phyloP scores from a whole-genome alignment of 306 rosid genomes.

The Vicia faba region DNA sequence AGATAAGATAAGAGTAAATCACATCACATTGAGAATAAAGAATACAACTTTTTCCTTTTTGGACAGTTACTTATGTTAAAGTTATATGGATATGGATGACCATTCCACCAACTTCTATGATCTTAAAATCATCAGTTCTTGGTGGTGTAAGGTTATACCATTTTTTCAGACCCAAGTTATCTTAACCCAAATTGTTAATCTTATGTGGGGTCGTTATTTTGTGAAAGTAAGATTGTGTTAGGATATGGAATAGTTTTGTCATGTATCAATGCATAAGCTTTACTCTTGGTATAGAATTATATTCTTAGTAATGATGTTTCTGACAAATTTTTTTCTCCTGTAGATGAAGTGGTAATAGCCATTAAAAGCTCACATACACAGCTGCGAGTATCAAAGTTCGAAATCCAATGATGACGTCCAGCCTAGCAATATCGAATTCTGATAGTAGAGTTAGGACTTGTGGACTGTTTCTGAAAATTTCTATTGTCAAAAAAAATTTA shows the following conservation, averaged over 20 bases:
- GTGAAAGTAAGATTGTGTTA: neutral
- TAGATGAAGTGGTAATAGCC: too few species aligned
- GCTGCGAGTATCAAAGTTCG: too few species aligned
- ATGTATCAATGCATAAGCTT: neutral
- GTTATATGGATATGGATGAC: conserved; percentile 38
- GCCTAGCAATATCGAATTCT: too few species aligned
- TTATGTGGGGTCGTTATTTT: neutral
- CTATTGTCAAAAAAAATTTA: neutral
- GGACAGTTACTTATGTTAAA: conserved; percentile 26
- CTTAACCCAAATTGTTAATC: conserved; percentile 30
- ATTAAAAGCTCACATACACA: too few species aligned
- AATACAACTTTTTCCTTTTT: conserved; percentile 13
- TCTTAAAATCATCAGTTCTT: conserved; percentile 31
- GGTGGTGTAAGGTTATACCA: conserved; percentile 39
- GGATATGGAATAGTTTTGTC: neutral
- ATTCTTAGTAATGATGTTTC: neutral
- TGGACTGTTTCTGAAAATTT: neutral
- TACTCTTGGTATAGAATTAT: neutral
- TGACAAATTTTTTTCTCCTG: neutral
- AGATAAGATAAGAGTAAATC: conserved; percentile 7
- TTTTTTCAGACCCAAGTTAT: conserved; percentile 30
- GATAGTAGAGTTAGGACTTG: too few species aligned
- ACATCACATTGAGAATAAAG: conserved; percentile 1
- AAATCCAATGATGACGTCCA: too few species aligned
- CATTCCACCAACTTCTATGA: conserved; percentile 30